Evolutionary conservation across 352 stramenopile species (phyloP), one percentile per base, ranked within the genome.

Genomic region (Pythium sukuiense): DNA sequence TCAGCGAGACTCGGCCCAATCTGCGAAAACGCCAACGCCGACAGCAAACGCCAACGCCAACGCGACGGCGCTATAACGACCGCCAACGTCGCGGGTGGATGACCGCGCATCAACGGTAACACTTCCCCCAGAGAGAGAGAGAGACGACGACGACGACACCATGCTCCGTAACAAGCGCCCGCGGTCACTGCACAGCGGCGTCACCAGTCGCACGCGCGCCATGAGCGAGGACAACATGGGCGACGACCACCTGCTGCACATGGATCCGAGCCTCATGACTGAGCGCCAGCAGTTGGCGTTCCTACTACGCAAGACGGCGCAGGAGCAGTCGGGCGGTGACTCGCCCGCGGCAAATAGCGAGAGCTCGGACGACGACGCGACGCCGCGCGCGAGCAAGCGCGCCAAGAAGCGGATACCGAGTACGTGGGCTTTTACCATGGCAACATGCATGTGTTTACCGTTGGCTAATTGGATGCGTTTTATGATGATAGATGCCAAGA

Each of bases 231-330:
- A 72, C 55, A 60, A 70, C 59, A 29, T 61, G 16, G 65, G 69
- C 48, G 62, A 73, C 59, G 65, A 76, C 59, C 32, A 72, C 27
- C 62, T 64, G 13, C 37, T 72, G 43, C 58, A 70, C 50, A 66
- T 88, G 71, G 73, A 93, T 57, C 77, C 80, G 49, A 87, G 76
- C 52, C 71, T 89, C 26, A 93, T 93, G 85, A 93, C 85, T 49
- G 85, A 93, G 72, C 81, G 85, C 11, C 85, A 93, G 66, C 85
- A 91, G 64, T 64, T 93, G 55, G 79, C 85, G 53, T 93, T 93
- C 63, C 72, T 93, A 24, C 69, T 93, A 63, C 80, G 82, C 4
- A 81, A 76, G 49, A 91, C 85, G 1, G 82, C 85, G 35, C 81
- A 85, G 16, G 79, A 83, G n/a, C 79, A 75, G 30, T 80, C 72